Conservation (phyloP, 768 basidiomycete genomes). For the Boletales sp. region DNA sequence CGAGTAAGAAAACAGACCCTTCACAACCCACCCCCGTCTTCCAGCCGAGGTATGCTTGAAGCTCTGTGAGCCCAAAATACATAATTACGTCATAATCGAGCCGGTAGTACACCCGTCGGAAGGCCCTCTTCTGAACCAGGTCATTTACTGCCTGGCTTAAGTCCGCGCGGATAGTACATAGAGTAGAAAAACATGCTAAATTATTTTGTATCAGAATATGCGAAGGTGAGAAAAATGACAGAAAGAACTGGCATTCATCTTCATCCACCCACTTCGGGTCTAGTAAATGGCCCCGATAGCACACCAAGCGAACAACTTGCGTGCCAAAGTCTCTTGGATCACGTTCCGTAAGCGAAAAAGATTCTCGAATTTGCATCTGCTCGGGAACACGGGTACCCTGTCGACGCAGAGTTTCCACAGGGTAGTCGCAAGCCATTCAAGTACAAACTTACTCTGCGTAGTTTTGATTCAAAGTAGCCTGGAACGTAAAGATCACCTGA, state of each 20-base stretch:
- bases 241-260: conserved; percentile 2
- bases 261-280: conserved; percentile 6
- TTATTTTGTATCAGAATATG: neutral
- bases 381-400: conserved; percentile 2
- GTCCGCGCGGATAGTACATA: neutral
- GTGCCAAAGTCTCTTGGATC: neutral
- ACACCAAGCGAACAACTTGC: neutral
- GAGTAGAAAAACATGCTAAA: neutral
- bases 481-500: conserved; percentile 9
- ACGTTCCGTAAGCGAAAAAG: neutral
- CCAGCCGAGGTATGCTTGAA: conserved; percentile 4
- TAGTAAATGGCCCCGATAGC: conserved; percentile 1
- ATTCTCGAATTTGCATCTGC: neutral
- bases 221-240: neutral
- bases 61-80: conserved; percentile 2
- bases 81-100: neutral
- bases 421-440: too few relatives aligned
- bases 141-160: neutral
- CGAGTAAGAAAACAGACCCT: neutral
- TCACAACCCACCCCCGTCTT: neutral
- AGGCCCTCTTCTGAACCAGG: neutral
- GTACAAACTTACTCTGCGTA: too few relatives aligned
- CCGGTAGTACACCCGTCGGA: neutral
- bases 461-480: conserved; percentile 9
- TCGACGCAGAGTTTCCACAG: too few relatives aligned